These are phyloP conservation scores for Vitis riparia DNA, from an alignment of 164 flowering plant genomes.

Conservation along the genomic window DNA sequence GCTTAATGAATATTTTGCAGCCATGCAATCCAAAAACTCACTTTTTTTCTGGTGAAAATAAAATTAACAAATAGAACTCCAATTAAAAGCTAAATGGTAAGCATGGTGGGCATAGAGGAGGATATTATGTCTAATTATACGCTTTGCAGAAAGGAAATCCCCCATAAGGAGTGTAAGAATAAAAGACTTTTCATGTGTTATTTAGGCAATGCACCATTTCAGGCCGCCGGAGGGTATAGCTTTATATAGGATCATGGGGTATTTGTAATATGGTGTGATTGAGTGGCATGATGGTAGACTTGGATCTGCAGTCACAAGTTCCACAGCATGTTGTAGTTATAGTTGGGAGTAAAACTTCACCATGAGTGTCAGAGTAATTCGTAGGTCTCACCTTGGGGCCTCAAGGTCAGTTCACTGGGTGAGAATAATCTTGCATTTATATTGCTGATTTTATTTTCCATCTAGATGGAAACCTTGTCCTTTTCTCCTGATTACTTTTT, in stretches of 20 bases:
- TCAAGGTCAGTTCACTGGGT: not conserved
- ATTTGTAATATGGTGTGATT: not conserved
- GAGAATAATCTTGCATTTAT: not conserved
- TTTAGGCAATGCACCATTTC: no score
- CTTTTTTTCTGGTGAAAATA: no score
- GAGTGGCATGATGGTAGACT: not conserved
- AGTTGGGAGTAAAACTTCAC: not conserved
- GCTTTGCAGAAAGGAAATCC: no score
- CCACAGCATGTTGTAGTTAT: not conserved
- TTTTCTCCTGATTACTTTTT: not conserved
- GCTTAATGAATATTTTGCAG: no score
- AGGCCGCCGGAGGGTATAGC: no score
- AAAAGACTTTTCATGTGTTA: no score
- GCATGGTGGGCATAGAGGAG: no score
- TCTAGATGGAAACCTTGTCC: not conserved
- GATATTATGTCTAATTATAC: no score
- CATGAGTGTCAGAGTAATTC: not conserved
- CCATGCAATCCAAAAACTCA: no score
- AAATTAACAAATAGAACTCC: no score
- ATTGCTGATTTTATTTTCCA: not conserved
- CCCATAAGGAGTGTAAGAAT: no score
- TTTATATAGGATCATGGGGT: not conserved
- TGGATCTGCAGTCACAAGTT: not conserved
- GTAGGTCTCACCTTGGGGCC: not conserved
- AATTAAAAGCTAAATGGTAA: no score